phyloP scores from a whole-genome alignment of 768 basidiomycete genomes.

The Naganishia kalamii region DNA sequence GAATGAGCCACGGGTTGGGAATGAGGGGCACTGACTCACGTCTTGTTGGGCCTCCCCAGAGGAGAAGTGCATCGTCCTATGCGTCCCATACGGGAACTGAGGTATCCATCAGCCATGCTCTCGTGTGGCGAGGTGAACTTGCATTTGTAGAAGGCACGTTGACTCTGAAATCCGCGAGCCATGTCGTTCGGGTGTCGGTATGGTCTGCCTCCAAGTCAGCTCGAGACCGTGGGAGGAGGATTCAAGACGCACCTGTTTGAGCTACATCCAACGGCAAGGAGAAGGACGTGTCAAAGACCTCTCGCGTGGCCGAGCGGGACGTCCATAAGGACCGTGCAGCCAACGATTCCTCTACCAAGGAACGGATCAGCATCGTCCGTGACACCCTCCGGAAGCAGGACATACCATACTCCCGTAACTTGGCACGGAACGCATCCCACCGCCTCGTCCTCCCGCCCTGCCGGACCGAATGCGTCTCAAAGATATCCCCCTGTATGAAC shows the following conservation, averaged over 20 bases:
- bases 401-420: background rate
- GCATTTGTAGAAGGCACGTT: conserved; percentile 11
- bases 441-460: background rate
- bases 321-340: background rate
- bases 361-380: background rate
- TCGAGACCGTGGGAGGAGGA: too few relatives aligned
- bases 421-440: background rate
- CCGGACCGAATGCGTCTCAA: background rate
- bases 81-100: background rate
- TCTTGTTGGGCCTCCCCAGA: background rate
- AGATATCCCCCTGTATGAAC: background rate
- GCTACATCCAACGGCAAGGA: background rate
- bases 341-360: background rate
- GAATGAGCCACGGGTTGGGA: background rate
- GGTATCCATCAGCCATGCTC: background rate
- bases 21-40: background rate
- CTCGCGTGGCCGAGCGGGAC: background rate
- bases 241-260: background rate
- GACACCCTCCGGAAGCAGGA: background rate
- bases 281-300: background rate
- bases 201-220: background rate
- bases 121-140: background rate
- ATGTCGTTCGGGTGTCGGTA: background rate
- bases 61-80: too few relatives aligned
- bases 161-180: background rate